Evolutionary conservation across 257 asterid species (phyloP), one percentile per base, ranked within the genome.

Genomic region (Linaria vulgaris): DNA sequence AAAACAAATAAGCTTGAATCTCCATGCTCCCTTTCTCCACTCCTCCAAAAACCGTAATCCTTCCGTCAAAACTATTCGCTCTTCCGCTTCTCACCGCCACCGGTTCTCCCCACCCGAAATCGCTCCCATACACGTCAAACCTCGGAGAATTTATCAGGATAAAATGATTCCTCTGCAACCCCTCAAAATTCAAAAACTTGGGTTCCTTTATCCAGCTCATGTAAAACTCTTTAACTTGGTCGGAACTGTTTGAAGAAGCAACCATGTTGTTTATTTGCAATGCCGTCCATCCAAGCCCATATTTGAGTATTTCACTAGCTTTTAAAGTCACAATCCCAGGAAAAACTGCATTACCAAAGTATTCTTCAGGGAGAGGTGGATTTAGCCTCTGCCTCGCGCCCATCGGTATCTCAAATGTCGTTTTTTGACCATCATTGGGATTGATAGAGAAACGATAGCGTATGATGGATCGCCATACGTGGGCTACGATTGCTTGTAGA

Each of bases 51-150:
- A 85, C 17, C 22, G 76, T 69, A 27, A 85, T 58, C 83, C 79
- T 78, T 11, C 89, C 85, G 3, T 76, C 72, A 1, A 22, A 64
- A 31, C 66, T 68, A 31, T 72, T 74, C 3, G 75, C 80, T 24
- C 14, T 37, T 3, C 92, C 92, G 59, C 78, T 80, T 55, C 92
- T 69, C 12, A 63, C 81, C 0, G 73, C 92, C 56, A 72, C 59
- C n/a, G 88, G 80, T 24, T 76, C 70, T 1, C 84, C 80, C 88
- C 91, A 77, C 17, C 85, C 81, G 25, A 79, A 76, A 17, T 79
- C 76, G 10, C 76, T 76, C 16, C 73, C 76, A 24, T 78, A 82
- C 0, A 84, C 56, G 15, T 72, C 58, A 30, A 76, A 78, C 38
- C 81, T 66, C 6, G 90, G 88, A 2, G 90, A 85, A 46, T 78